phyloP scores from a whole-genome alignment of 805 yeast genomes.

The Wickerhamiella nectarea region DNA sequence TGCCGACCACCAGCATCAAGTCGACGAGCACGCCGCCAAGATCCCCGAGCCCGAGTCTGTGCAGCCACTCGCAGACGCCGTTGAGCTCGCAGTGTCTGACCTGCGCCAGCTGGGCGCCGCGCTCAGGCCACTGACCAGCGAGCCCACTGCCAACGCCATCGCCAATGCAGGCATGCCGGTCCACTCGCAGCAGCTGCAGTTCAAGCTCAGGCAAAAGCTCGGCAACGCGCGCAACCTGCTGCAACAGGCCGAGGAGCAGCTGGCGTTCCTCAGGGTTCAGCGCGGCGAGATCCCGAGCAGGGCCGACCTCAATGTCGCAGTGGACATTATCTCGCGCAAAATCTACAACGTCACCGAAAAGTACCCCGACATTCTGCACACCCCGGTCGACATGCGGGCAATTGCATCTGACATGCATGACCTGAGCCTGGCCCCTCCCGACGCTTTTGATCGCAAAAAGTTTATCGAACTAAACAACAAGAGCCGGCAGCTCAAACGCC shows the following conservation, averaged over 20 bases:
- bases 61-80: background rate
- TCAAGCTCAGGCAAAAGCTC: slow-evolving; percentile 2
- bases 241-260: slow-evolving; percentile 6
- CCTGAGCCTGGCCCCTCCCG: background rate
- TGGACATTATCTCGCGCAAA: slow-evolving; percentile 8
- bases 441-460: slow-evolving; percentile 1
- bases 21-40: background rate
- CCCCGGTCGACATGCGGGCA: background rate
- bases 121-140: background rate
- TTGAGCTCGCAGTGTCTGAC: background rate
- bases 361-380: slow-evolving; percentile 3
- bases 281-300: slow-evolving; percentile 1
- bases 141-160: background rate
- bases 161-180: slow-evolving; percentile 8
- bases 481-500: background rate
- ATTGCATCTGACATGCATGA: background rate
- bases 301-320: slow-evolving; percentile 6
- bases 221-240: background rate
- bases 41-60: background rate
- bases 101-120: background rate
- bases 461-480: background rate
- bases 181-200: slow-evolving; percentile 9
- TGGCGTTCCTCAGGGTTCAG: slow-evolving; percentile 1
- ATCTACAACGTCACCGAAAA: background rate
- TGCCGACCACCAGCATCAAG: background rate